A percentile compares a stretch with the other conserved stretches of the same genome.
These are phyloP conservation scores for Mycena pura DNA, from an alignment of 768 basidiomycete species.

Conservation along the genomic window DNA sequence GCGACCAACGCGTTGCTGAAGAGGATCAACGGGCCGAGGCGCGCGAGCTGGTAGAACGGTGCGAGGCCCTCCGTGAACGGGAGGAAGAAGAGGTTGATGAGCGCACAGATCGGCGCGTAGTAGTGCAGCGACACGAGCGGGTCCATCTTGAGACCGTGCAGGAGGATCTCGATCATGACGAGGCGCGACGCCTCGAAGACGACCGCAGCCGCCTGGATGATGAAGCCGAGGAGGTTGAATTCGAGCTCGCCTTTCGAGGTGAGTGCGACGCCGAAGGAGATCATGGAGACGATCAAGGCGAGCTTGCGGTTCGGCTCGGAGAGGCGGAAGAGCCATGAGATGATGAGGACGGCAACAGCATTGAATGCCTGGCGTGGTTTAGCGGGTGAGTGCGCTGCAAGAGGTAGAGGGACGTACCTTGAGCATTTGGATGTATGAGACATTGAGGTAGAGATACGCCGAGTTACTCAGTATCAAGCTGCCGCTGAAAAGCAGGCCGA, in stretches of 20 bases:
- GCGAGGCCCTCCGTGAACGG: conserved; percentile 93
- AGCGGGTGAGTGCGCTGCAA: conserved; percentile 47
- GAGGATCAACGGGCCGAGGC: conserved; percentile 73
- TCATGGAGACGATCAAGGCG: conserved; percentile 85
- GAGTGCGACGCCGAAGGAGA: conserved; percentile 88
- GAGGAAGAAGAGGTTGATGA: conserved; percentile 83
- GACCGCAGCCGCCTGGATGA: conserved; percentile 71
- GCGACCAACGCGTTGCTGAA: conserved; percentile 87
- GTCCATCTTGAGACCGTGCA: conserved; percentile 98
- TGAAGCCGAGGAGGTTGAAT: conserved; percentile 88
- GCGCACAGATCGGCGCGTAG: conserved; percentile 94
- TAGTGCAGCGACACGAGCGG: conserved; percentile 95
- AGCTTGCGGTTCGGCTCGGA: conserved; percentile 87
- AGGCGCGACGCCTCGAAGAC: conserved; percentile 91
- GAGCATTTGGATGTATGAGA: conserved; percentile 97
- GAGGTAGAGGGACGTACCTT: conserved; percentile 61
- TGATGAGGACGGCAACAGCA: conserved; percentile 87
- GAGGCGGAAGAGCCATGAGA: conserved; percentile 88
- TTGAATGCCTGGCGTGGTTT: conserved; percentile 51
- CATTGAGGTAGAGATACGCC: conserved; percentile 92
- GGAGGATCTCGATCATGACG: conserved; percentile 94
- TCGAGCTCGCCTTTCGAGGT: conserved; percentile 87
- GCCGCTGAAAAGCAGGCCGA: conserved; percentile 92
- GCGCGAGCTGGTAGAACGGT: conserved; percentile 77
- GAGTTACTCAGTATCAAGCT: conserved; percentile 82